Conservation (phyloP, 805 yeast genomes). For the Candida takata region DNA sequence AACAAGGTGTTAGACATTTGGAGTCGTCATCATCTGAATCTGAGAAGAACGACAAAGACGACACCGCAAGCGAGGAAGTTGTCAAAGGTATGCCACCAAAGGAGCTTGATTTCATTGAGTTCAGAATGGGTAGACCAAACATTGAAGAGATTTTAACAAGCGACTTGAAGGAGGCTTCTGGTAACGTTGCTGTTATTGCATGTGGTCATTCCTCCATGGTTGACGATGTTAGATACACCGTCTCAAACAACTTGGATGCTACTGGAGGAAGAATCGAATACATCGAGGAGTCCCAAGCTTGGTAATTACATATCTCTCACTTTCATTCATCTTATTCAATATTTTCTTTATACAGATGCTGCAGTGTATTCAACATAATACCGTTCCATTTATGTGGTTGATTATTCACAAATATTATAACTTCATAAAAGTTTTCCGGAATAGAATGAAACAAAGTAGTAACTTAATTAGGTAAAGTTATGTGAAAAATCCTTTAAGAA, state of each 20-base stretch:
- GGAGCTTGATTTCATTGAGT: slow-evolving; percentile 26
- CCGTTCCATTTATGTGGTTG: too few relatives aligned
- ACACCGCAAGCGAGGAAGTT: neutral
- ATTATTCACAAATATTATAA: too few relatives aligned
- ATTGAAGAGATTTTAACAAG: slow-evolving; percentile 29
- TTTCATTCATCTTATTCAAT: too few relatives aligned
- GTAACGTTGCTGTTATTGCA: slow-evolving; percentile 39
- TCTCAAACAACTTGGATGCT: slow-evolving; percentile 28
- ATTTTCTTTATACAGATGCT: too few relatives aligned
- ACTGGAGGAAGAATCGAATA: slow-evolving; percentile 41
- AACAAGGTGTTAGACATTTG: slow-evolving; percentile 7
- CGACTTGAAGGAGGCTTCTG: slow-evolving; percentile 32
- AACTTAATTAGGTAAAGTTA: too few relatives aligned
- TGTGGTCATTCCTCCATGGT: slow-evolving; percentile 53
- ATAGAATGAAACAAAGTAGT: too few relatives aligned
- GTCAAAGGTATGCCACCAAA: slow-evolving; percentile 6
- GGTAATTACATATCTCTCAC: too few relatives aligned
- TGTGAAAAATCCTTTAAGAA: too few relatives aligned
- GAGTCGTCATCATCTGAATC: slow-evolving; percentile 5
- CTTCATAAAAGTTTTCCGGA: too few relatives aligned
- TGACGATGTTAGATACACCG: slow-evolving; percentile 42
- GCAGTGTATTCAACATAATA: too few relatives aligned
- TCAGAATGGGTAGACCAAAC: slow-evolving; percentile 40
- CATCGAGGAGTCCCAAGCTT: slow-evolving; percentile 51
- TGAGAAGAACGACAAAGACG: slow-evolving; percentile 1